Evolutionary conservation across 2,329 filamentous ascomycete species (phyloP).

Genomic region (Davidsoniella eucalypti): DNA sequence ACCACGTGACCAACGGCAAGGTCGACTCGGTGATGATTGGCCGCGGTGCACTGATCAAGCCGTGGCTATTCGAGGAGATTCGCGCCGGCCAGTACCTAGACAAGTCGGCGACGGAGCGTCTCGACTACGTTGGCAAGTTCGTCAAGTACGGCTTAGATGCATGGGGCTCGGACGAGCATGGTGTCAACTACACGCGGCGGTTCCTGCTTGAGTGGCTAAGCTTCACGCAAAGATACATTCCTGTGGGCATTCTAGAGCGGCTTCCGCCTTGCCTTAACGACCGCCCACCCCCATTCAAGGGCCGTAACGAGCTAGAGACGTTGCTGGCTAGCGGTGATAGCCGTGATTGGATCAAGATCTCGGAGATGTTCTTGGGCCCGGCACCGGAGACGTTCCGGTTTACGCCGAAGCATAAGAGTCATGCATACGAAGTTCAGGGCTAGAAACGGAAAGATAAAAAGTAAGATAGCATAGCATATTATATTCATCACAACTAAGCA

Average conservation of each 20-base stretch:
- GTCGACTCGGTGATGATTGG: constrained; percentile 96
- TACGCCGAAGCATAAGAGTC: constrained; percentile 94
- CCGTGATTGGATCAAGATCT: constrained; percentile 97
- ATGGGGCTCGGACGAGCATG: constrained; percentile 92
- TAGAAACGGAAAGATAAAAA: constrained; percentile 18
- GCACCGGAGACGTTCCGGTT: constrained; percentile 84
- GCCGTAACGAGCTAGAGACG: constrained; percentile 85
- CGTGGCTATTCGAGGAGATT: constrained; percentile 97
- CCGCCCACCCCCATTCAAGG: constrained; percentile 66
- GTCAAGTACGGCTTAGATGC: constrained; percentile 77
- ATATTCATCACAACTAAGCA: not conserved
- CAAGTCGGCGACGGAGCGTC: constrained; percentile 75
- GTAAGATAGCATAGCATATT: not conserved
- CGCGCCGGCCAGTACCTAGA: constrained; percentile 82
- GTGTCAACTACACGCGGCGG: constrained; percentile 73
- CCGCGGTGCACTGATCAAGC: constrained; percentile 91
- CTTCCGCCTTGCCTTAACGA: constrained; percentile 82
- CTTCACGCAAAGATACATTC: constrained; percentile 84
- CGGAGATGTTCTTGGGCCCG: constrained; percentile 94
- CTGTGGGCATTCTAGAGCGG: constrained; percentile 72
- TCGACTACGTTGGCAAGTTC: constrained; percentile 77
- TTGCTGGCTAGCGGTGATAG: constrained; percentile 80
- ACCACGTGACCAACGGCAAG: constrained; percentile 56
- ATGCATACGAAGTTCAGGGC: constrained; percentile 61
- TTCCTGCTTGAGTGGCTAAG: constrained; percentile 94